These are phyloP conservation scores for Hypoxylon cercidicola DNA, from an alignment of 495 filamentous ascomycete genomes.

Conservation along the genomic window DNA sequence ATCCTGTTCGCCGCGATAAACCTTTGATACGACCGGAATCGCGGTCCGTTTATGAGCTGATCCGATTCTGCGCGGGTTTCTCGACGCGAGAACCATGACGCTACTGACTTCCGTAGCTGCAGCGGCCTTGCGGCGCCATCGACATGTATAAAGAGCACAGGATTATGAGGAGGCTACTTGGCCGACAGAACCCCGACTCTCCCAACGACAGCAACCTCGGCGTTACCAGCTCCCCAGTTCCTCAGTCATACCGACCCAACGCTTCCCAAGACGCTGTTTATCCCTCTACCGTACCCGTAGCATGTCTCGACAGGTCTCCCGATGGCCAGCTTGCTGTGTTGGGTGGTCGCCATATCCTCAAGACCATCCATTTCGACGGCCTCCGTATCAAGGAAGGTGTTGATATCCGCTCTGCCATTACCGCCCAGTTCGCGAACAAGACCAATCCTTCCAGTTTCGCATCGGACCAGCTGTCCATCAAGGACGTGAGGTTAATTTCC, in stretches of 20 bases:
- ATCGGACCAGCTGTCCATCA: constrained; percentile 80
- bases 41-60: constrained; percentile 20
- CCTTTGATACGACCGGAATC: neutral
- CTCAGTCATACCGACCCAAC: constrained; percentile 63
- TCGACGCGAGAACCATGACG: constrained; percentile 40
- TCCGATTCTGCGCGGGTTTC: constrained; percentile 12
- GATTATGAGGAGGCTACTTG: constrained; percentile 65
- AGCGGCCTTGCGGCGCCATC: constrained; percentile 39
- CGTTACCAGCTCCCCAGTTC: constrained; percentile 49
- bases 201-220: constrained; percentile 49
- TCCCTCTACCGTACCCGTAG: constrained; percentile 75
- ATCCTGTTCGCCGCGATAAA: constrained; percentile 11
- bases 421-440: constrained; percentile 72
- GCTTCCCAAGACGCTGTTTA: constrained; percentile 79
- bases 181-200: constrained; percentile 52
- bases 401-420: constrained; percentile 82
- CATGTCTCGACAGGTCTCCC: constrained; percentile 80
- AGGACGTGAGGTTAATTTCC: constrained; percentile 85
- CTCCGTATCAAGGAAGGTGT: constrained; percentile 77
- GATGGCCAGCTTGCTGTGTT: constrained; percentile 80
- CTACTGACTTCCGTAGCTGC: constrained; percentile 30
- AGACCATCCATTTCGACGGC: constrained; percentile 79
- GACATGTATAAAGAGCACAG: constrained; percentile 56
- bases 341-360: constrained; percentile 84
- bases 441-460: constrained; percentile 59